These are phyloP conservation scores for Talaromyces sp. DNA, from an alignment of 2,329 filamentous ascomycete genomes.

Conservation along the genomic window DNA sequence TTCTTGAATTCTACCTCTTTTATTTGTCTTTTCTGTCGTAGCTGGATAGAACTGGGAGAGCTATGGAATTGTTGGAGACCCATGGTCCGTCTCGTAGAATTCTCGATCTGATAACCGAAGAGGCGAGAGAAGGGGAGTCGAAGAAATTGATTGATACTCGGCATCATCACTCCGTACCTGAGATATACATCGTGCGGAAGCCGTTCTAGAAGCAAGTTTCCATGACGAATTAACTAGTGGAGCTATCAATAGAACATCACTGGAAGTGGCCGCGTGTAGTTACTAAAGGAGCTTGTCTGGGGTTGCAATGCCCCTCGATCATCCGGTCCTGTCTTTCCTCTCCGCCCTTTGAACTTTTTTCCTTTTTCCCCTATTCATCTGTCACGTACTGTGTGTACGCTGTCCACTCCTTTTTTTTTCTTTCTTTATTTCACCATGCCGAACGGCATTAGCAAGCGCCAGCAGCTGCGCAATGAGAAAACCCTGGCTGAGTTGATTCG, in stretches of 20 bases:
- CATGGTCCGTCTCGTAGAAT: too few species aligned
- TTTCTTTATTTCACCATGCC: conserved; percentile 58
- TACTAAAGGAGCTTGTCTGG: conserved; percentile 1
- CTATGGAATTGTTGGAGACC: too few species aligned
- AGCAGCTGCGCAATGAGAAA: conserved; percentile 96
- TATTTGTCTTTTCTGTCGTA: too few species aligned
- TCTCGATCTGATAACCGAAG: too few species aligned
- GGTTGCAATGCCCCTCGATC: conserved; percentile 15
- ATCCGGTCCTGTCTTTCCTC: conserved; percentile 1
- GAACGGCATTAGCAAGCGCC: conserved; percentile 82
- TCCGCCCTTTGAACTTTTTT: conserved; percentile 15
- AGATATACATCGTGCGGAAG: too few species aligned
- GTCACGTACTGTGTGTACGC: conserved; percentile 19
- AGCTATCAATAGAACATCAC: conserved; percentile 3
- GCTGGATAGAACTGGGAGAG: too few species aligned
- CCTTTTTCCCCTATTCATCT: conserved; percentile 16
- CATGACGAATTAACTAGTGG: conserved; percentile 2
- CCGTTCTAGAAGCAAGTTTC: conserved; percentile 4
- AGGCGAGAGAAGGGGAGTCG: too few species aligned
- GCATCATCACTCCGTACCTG: background rate
- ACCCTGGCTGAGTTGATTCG: conserved; percentile 86
- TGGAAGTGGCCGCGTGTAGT: conserved; percentile 4
- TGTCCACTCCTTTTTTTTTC: conserved; percentile 22
- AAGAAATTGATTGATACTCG: too few species aligned
- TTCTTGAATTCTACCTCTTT: background rate